Conservation (phyloP, 2,329 filamentous ascomycete species). For the Talaromyces sp. region DNA sequence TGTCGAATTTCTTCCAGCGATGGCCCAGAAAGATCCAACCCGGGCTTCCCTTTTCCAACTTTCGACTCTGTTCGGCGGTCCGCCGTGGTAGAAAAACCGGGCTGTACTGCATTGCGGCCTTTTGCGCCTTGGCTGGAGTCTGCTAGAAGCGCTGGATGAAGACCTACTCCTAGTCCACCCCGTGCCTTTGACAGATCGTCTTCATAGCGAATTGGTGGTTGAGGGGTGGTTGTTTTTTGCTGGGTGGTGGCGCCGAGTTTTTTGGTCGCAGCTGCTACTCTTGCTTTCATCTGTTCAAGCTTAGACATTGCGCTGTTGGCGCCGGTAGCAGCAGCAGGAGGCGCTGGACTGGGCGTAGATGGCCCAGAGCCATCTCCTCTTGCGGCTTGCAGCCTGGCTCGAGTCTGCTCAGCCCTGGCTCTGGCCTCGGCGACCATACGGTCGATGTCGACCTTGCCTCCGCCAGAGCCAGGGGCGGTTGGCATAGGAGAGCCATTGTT, state of each 20-base stretch:
- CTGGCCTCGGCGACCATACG: conserved; percentile 46
- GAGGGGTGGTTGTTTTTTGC: conserved; percentile 39
- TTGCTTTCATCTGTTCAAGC: conserved; percentile 74
- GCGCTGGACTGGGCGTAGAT: conserved; percentile 32
- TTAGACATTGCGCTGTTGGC: conserved; percentile 51
- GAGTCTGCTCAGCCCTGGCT: conserved; percentile 46
- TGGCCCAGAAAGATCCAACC: conserved; percentile 55
- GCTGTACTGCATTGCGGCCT: conserved; percentile 31
- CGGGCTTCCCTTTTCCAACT: conserved; percentile 43
- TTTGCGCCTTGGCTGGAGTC: conserved; percentile 41
- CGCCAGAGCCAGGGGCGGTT: conserved; percentile 28
- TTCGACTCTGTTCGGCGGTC: conserved; percentile 48
- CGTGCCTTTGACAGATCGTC: conserved; percentile 47
- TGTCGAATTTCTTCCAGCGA: conserved; percentile 55
- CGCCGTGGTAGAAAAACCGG: conserved; percentile 51
- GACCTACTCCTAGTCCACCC: conserved; percentile 68
- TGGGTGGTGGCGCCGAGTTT: conserved; percentile 41
- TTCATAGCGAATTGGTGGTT: conserved; percentile 46
- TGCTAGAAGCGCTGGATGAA: conserved; percentile 68
- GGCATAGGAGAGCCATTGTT: conserved; percentile 47
- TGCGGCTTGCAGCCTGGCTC: conserved; percentile 40
- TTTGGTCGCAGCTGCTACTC: conserved; percentile 69
- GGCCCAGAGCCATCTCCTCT: conserved; percentile 26
- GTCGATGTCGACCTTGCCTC: conserved; percentile 39
- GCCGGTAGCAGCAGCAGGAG: conserved; percentile 22